Evolutionary conservation across 495 filamentous ascomycete genomes (phyloP), one percentile per base, ranked within the genome.

Genomic region (Aspergillus sparsus): DNA sequence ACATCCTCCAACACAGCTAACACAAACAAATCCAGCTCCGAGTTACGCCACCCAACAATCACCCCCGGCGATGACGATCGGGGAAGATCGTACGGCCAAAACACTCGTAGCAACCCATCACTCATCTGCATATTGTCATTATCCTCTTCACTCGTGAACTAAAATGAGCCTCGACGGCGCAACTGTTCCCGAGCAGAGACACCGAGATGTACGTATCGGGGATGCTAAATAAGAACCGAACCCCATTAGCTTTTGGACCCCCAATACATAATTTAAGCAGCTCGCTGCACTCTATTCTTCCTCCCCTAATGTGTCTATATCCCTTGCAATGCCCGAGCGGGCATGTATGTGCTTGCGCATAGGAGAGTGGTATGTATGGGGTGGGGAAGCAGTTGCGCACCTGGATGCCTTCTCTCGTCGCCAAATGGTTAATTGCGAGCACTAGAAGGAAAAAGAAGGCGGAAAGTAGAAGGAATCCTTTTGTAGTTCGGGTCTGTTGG

Each of bases 101-200:
- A 98, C 78, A 99, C 85, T 74, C 94, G 89, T 85, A 98, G 89
- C 80, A 98, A 79, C 65, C 90, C 90, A 91, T 96, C 89, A 62
- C 79, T 76, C 76, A 79, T 81, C 72, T 85, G 78, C 85, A 90
- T 96, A 79, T 83, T 92, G 87, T 85, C 88, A 91, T 93, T 27
- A 27, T 27, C 21, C 21, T 87, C 84, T 87, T 80, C 79, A 77
- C 68, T 65, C 56, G 61, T 62, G 62, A 27, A 44, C 80, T 85
- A 98, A 80, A 98, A 98, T 60, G 94, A 98, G 61, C 94, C 94
- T 68, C 94, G 85, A 56, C 94, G 87, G 72, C 92, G 87, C 57
- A 99, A 76, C 77, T 99, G 93, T 80, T 98, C 95, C 66, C 95
- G 83, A 61, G 94, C 94, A 49, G 95, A 98, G 65, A 98, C 92